phyloP scores from a whole-genome alignment of 1,284 basidiomycete genomes.

The Ganoderma lingzhi region DNA sequence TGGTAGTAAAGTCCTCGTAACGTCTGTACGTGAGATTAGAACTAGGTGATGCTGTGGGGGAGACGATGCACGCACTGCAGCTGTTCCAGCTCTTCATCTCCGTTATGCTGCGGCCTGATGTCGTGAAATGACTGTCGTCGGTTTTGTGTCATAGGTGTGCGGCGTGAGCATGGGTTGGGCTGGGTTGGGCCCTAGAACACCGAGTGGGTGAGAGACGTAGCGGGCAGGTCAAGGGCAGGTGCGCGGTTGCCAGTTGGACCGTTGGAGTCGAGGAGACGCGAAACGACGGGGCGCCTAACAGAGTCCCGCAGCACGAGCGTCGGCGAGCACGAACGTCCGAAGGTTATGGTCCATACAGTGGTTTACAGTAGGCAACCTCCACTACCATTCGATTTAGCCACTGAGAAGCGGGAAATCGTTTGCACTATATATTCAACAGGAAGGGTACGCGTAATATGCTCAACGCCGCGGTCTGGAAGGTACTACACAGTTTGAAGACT shows the following conservation, averaged over 20 bases:
- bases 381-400: too few species aligned
- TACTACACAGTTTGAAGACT: neutral
- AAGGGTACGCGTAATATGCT: too few species aligned
- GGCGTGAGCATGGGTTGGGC: slow-evolving; percentile 13
- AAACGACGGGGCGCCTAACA: neutral
- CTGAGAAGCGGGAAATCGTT: too few species aligned
- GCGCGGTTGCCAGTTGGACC: too few species aligned
- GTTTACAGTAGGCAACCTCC: too few species aligned
- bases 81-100: slow-evolving; percentile 41
- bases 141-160: slow-evolving; percentile 33
- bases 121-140: slow-evolving; percentile 24
- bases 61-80: slow-evolving; percentile 39
- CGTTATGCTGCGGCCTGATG: slow-evolving; percentile 31
- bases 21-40: slow-evolving; percentile 52
- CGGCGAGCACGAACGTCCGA: too few species aligned
- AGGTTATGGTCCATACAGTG: too few species aligned
- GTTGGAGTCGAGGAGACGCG: slow-evolving; percentile 2
- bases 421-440: too few species aligned
- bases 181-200: slow-evolving; percentile 5
- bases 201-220: neutral
- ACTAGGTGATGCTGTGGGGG: neutral
- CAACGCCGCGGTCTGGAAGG: too few species aligned
- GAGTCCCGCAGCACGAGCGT: neutral
- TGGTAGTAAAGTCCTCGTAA: slow-evolving; percentile 88
- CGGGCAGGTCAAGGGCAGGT: neutral